Conservation (phyloP, 2,329 filamentous ascomycete genomes). For the Calcarisporium arbuscula region DNA sequence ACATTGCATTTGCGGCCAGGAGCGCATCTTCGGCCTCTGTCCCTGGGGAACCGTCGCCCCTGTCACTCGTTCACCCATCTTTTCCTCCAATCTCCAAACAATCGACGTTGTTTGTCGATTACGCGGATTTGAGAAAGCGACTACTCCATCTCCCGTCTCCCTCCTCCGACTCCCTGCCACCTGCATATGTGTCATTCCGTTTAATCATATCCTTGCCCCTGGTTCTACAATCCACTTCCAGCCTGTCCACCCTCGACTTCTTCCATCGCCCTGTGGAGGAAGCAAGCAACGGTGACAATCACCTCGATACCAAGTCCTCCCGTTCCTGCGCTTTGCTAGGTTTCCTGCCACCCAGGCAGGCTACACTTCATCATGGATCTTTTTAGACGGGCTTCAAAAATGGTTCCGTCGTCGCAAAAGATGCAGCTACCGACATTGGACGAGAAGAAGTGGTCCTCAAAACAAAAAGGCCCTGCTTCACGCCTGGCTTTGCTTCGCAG, state of each 20-base stretch:
- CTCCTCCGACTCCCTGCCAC: too few species aligned
- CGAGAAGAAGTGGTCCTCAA: conserved; percentile 37
- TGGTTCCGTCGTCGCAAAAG: conserved; percentile 36
- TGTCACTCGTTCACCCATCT: conserved; percentile 9
- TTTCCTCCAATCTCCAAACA: not conserved
- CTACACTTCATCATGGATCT: conserved; percentile 44
- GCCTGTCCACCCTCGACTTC: conserved; percentile 24
- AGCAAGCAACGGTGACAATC: too few species aligned
- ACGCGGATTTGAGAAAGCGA: too few species aligned
- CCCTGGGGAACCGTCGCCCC: conserved; percentile 8
- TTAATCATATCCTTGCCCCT: conserved; percentile 7
- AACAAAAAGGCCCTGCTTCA: conserved; percentile 35
- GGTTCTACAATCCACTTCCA: conserved; percentile 16
- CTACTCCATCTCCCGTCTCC: too few species aligned
- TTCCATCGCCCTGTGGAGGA: too few species aligned
- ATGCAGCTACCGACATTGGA: conserved; percentile 42
- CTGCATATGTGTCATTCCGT: too few species aligned
- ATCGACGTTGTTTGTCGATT: not conserved
- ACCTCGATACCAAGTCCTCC: too few species aligned
- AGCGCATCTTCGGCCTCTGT: not conserved
- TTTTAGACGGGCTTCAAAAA: conserved; percentile 48
- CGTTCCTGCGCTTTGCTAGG: conserved; percentile 18
- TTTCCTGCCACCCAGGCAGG: conserved; percentile 36
- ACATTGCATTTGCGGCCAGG: too few species aligned
- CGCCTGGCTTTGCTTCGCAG: conserved; percentile 75